Percentiles rank a stretch among this genome's conserved stretches.
phyloP scores from a whole-genome alignment of 129 eudicot species.

The Gnaphalium uliginosum region DNA sequence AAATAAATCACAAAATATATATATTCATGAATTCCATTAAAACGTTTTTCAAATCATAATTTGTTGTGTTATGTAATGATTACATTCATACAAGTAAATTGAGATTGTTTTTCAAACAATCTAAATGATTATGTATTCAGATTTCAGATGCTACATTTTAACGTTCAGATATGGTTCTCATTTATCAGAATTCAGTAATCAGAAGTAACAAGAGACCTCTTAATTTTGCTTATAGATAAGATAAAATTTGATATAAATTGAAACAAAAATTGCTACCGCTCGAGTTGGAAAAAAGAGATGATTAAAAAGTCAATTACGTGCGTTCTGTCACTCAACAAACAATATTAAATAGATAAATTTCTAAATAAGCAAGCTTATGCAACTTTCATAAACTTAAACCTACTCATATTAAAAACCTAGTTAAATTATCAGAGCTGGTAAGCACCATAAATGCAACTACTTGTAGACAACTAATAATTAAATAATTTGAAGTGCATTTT shows the following conservation, averaged over 20 bases:
- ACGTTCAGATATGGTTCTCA: too few species aligned
- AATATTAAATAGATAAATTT: slow-evolving; percentile 14
- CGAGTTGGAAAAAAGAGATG: neutral
- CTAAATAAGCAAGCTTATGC: neutral
- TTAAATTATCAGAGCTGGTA: slow-evolving; percentile 1
- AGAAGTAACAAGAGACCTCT: too few species aligned
- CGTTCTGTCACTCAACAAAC: slow-evolving; percentile 8
- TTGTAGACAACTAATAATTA: neutral
- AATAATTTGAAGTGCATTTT: neutral
- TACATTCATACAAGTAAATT: too few species aligned
- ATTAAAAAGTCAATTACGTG: neutral
- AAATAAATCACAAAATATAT: too few species aligned
- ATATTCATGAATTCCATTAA: too few species aligned
- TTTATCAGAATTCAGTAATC: too few species aligned
- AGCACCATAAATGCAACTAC: slow-evolving; percentile 12
- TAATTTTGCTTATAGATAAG: too few species aligned
- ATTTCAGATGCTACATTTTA: too few species aligned
- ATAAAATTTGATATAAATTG: neutral
- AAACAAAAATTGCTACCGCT: neutral
- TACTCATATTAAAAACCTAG: slow-evolving; percentile 9
- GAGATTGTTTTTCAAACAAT: too few species aligned
- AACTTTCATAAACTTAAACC: slow-evolving; percentile 20
- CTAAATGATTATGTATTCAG: too few species aligned
- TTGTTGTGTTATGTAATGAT: too few species aligned
- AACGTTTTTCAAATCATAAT: too few species aligned